Evolutionary conservation across 1,139 yeast species (phyloP).

Genomic region (Debaryomycetaceae sp.): DNA sequence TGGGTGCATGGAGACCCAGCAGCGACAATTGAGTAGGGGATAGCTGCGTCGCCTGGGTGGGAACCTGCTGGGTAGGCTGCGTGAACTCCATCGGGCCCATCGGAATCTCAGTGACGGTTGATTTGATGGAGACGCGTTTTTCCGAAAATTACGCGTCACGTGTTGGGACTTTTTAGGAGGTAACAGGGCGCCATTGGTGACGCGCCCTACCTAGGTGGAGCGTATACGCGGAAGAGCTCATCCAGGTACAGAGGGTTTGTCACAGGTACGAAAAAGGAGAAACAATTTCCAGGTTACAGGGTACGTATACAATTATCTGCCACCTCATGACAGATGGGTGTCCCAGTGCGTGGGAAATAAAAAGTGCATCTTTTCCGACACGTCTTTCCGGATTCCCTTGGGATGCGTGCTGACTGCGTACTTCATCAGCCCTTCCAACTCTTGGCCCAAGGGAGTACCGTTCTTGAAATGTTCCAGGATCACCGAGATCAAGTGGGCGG

Average conservation of each 20-base stretch:
- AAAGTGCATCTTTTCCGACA: slow-evolving; percentile 71
- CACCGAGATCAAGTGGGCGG: slow-evolving; percentile 55
- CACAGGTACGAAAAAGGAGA: too few species aligned
- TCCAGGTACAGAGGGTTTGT: too few species aligned
- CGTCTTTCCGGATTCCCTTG: slow-evolving; percentile 61
- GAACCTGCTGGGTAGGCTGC: slow-evolving; percentile 36
- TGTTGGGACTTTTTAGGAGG: too few species aligned
- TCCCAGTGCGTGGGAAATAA: slow-evolving; percentile 94
- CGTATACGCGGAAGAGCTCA: too few species aligned
- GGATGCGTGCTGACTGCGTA: slow-evolving; percentile 72
- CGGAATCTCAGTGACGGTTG: background rate
- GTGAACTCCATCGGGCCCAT: slow-evolving; percentile 14
- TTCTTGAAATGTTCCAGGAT: slow-evolving; percentile 31
- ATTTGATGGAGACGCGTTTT: background rate
- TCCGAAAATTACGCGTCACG: too few species aligned
- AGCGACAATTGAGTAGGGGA: slow-evolving; percentile 23
- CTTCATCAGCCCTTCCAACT: slow-evolving; percentile 68
- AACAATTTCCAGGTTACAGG: too few species aligned
- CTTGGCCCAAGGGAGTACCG: slow-evolving; percentile 52
- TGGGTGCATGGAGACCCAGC: slow-evolving; percentile 10
- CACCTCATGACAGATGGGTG: slow-evolving; percentile 6
- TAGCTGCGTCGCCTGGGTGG: slow-evolving; percentile 37
- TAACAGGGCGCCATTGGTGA: too few species aligned
- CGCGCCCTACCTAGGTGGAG: too few species aligned
- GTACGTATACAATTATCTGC: background rate